These are phyloP conservation scores for Podila epigama DNA, from an alignment of 192 early-diverging fungal species.

Conservation along the genomic window DNA sequence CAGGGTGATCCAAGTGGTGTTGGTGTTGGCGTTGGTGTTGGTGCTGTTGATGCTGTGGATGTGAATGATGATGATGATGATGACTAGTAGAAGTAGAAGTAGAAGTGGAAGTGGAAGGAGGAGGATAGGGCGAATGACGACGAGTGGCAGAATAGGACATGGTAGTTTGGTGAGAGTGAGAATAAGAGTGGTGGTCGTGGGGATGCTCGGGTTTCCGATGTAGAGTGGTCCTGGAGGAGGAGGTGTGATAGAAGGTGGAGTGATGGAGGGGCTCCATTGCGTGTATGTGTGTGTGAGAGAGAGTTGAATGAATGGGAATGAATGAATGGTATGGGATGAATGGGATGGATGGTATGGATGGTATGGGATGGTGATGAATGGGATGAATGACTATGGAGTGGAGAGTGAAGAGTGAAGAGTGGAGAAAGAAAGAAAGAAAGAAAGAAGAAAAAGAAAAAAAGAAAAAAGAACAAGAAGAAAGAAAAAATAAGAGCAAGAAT, in stretches of 20 bases:
- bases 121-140: too few species aligned
- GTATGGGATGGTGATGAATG: too few species aligned
- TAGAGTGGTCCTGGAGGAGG: too few species aligned
- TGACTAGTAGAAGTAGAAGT: too few species aligned
- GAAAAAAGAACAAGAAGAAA: neutral
- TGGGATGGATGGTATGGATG: neutral
- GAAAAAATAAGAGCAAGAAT: neutral
- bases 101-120: too few species aligned
- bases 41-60: too few species aligned
- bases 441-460: neutral
- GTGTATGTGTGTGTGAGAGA: neutral
- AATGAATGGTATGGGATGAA: neutral
- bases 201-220: too few species aligned
- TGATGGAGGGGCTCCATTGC: neutral
- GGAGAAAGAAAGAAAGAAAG: neutral
- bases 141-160: too few species aligned
- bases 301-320: neutral
- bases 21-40: neutral
- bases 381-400: neutral
- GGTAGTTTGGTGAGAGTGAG: neutral
- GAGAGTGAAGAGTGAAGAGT: neutral
- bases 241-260: too few species aligned
- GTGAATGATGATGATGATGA: too few species aligned
- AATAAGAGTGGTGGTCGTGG: slow-evolving; percentile 1
- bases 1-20: too few species aligned